Base-by-base conservation (phyloP, 2,329 filamentous ascomycete species). In the Monosporascus sp. region DNA sequence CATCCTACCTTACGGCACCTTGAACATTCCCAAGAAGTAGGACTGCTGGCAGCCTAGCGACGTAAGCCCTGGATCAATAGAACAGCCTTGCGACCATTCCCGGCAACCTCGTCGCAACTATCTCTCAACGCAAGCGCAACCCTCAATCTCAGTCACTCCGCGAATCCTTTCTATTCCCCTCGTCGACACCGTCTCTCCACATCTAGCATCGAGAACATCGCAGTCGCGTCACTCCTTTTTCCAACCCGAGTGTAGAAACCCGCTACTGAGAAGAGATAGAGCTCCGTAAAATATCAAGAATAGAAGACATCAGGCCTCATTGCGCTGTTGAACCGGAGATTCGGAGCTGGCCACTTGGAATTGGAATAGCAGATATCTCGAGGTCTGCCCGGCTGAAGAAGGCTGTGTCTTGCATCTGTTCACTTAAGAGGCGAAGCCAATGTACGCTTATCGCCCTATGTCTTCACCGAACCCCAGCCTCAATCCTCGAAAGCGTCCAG, bases 401-500 rank as follows among this genome's bases (percentile, higher is more conserved):
- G 24, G 47, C 51, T 47, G 51, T 24, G 50, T 31, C 47, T 51
- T 38, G 48, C 37, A 48, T 46, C 22, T n/a, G 22, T 22, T 7
- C 40, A 44, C 19, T 40, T 49, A 7, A 37, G 8, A 26, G 31
- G 50, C 44, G 52, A 54, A 54, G 58, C 58, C 58, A 61, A 67
- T 65, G 65, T 65, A 64, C 61, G 58, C 58, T 53, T 63, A 63
- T 49, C 61, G 64, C 48, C 55, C 54, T n/a, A 60, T 58, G 55
- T 52, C 56, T 35, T 52, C 54, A 22, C 55, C 62, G 50, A 67
- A 66, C 60, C 58, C 66, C 56, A 58, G 63, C 48, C 69, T 64
- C 63, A 72, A 66, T 55, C 56, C 64, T 54, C 63, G 66, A 59
- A 69, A 69, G 60, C 61, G 66, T 56, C 63, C 65, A 59, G 65